Conservation (phyloP, 768 basidiomycete genomes). For the Mycena metata region DNA sequence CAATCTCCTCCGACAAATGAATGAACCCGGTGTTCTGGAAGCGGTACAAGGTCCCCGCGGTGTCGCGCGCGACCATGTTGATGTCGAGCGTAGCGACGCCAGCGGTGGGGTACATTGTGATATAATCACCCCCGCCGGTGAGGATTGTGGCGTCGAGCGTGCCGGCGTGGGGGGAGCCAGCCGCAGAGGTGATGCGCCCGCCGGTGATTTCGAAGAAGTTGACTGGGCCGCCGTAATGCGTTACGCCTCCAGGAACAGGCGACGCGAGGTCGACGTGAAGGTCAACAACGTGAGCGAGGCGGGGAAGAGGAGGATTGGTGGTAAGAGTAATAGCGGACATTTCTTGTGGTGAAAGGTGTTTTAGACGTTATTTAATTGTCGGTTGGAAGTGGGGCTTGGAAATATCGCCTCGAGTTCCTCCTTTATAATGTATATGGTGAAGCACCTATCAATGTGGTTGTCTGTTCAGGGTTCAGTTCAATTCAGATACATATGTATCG, state of each 20-base stretch:
- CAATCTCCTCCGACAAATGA: neutral
- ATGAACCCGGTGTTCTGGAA: neutral
- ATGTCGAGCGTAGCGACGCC: neutral
- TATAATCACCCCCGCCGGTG: neutral
- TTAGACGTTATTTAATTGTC: neutral
- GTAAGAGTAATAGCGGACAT: neutral
- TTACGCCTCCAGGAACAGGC: neutral
- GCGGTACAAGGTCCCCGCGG: neutral
- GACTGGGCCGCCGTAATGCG: neutral
- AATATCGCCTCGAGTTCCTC: too few relatives aligned
- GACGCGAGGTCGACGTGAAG: neutral
- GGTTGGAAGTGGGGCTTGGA: too few relatives aligned
- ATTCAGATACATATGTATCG: too few relatives aligned
- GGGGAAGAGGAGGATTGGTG: neutral
- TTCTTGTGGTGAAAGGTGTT: neutral
- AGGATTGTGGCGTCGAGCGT: neutral
- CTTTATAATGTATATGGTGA: too few relatives aligned
- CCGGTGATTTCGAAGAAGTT: slow-evolving; percentile 3
- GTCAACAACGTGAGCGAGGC: neutral
- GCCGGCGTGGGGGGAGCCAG: neutral
- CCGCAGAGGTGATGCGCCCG: neutral
- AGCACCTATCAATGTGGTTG: too few relatives aligned
- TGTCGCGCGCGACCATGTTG: neutral
- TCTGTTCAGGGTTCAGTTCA: too few relatives aligned
- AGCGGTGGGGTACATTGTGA: neutral